phyloP scores from a whole-genome alignment of 306 rosid species.

The Nissolia schottii region DNA sequence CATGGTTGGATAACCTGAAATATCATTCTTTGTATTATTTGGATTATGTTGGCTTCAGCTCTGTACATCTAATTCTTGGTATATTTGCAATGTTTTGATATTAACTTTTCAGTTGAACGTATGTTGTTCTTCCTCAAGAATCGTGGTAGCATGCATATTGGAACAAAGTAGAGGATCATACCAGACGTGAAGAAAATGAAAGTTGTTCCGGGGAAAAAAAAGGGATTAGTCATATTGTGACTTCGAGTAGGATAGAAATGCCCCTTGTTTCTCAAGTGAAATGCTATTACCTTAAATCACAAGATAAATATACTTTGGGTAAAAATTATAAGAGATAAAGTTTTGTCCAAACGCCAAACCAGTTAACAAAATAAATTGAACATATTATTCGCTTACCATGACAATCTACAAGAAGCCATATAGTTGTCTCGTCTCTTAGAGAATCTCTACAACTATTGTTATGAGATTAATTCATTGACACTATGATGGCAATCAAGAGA shows the following conservation, averaged over 20 bases:
- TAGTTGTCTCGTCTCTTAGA: too few relatives aligned
- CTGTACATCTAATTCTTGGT: background rate
- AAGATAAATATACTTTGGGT: too few relatives aligned
- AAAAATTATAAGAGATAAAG: too few relatives aligned
- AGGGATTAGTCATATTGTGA: background rate
- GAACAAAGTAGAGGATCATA: background rate
- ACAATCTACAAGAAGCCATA: too few relatives aligned
- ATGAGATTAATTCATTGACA: too few relatives aligned
- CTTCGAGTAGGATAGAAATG: background rate
- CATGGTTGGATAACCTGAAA: background rate
- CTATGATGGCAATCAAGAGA: too few relatives aligned
- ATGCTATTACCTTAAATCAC: too few relatives aligned
- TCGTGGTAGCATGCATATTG: background rate
- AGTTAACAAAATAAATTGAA: too few relatives aligned
- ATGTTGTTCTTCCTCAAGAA: background rate
- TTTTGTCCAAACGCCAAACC: too few relatives aligned
- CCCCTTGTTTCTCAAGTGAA: background rate
- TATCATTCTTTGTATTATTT: background rate
- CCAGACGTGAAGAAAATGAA: background rate
- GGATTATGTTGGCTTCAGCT: background rate
- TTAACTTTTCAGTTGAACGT: background rate
- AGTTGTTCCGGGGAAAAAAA: background rate
- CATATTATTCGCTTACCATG: too few relatives aligned
- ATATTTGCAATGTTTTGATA: background rate
- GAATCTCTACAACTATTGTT: too few relatives aligned